Evolutionary conservation across 2,329 filamentous ascomycete genomes (phyloP), one percentile per base, ranked within the genome.

Genomic region (Ploettnerulaceae sp.): DNA sequence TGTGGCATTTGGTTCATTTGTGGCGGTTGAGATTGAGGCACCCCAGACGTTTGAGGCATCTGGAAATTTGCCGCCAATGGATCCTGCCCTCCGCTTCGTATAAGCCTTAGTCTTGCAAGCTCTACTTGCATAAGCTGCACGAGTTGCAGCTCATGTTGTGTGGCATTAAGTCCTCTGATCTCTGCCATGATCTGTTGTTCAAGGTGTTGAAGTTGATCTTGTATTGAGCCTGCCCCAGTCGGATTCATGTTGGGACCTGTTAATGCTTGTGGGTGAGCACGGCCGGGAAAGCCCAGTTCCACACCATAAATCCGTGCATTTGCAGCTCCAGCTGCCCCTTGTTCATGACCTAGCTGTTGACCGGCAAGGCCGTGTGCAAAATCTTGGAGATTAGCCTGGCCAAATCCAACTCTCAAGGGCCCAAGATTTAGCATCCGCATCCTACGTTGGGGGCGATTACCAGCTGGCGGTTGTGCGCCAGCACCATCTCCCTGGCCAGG

Each of bases 401-500:
- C 71, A 57, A 91, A 86, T 0, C 84, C 86, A 17, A 93, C 69
- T 21, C 86, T 73, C 24, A 93, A 69, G 2, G 87, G 87, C 0
- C 87, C 87, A 36, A 93, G 68, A 56, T 87, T 84, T 57, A 84
- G 82, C 45, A 87, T 73, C 32, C 81, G 73, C 52, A 81, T 75
- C 40, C 75, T 71, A 9, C 59, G 57, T 34, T 56, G 61, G n/a
- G 57, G 58, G 40, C 51, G 53, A 54, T 65, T 62, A 25, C 55
- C 49, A 48, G 58, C 64, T 58, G 56, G 66, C 52, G 57, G 52
- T 54, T 55, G 53, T 52, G 62, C 51, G 49, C 64, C 66, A 48
- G 56, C 64, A n/a, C 58, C 66, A 54, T 65, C 64, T 47, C 65
- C 64, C 54, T 64, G 66, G 53, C 68, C 67, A 41, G 63, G 53